These are phyloP conservation scores for Colletotrichum eremochloae DNA, from an alignment of 2,329 filamentous ascomycete genomes.

Conservation along the genomic window DNA sequence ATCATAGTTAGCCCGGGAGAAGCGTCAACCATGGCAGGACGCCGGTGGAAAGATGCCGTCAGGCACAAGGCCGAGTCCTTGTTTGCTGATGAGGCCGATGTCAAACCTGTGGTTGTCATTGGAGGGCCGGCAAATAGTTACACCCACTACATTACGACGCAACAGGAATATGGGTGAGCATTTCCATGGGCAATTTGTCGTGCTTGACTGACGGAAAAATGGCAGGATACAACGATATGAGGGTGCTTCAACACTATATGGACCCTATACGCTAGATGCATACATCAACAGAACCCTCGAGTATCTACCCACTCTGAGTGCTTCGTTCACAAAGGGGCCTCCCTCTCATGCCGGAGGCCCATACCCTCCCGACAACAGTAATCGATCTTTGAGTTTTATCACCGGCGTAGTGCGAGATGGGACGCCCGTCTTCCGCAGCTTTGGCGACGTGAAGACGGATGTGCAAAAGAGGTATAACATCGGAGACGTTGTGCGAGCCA, in stretches of 20 bases:
- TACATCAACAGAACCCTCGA: constrained; percentile 81
- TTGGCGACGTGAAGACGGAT: constrained; percentile 75
- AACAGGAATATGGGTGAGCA: constrained; percentile 69
- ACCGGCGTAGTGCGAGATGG: constrained; percentile 81
- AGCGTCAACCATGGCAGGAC: constrained; percentile 90
- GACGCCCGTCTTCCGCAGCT: constrained; percentile 73
- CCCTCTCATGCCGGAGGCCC: constrained; percentile 60
- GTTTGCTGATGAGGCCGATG: constrained; percentile 55
- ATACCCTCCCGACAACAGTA: constrained; percentile 81
- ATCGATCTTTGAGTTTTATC: constrained; percentile 82
- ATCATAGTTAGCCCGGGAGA: constrained; percentile 90
- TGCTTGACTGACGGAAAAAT: constrained; percentile 44
- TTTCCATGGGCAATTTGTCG: constrained; percentile 40
- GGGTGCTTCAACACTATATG: constrained; percentile 89
- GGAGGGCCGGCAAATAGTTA: constrained; percentile 92
- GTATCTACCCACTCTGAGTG: constrained; percentile 33
- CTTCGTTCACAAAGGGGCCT: constrained; percentile 9
- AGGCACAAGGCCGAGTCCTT: constrained; percentile 60
- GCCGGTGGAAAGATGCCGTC: constrained; percentile 84
- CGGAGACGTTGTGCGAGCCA: constrained; percentile 73
- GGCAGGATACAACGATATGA: constrained; percentile 83
- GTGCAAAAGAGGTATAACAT: constrained; percentile 63
- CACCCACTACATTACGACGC: constrained; percentile 81
- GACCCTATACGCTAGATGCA: constrained; percentile 85
- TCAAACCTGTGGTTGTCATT: constrained; percentile 79